phyloP scores from a whole-genome alignment of 352 stramenopile species.

The Pythium rishiriense region DNA sequence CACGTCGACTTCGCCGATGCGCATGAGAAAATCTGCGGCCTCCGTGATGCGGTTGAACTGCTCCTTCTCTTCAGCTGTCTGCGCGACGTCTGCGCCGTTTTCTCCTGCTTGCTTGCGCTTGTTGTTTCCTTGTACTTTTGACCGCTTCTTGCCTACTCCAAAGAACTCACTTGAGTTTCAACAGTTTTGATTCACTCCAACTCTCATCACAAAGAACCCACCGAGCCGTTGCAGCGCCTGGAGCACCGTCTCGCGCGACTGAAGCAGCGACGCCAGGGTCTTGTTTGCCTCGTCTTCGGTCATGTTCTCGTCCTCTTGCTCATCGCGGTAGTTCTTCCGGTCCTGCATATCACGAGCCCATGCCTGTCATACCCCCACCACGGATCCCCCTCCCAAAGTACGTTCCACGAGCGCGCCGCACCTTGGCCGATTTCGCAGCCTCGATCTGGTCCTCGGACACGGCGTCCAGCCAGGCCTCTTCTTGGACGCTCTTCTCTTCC shows the following conservation, averaged over 20 bases:
- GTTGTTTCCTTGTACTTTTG: constrained; percentile 41
- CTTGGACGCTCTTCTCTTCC: constrained; percentile 70
- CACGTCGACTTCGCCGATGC: constrained; percentile 72
- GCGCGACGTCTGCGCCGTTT: constrained; percentile 26
- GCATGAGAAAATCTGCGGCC: constrained; percentile 78
- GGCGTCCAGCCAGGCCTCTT: constrained; percentile 80
- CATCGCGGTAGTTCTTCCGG: constrained; percentile 53
- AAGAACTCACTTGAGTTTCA: too few species aligned
- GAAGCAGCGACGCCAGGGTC: constrained; percentile 55
- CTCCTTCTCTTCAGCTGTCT: constrained; percentile 70
- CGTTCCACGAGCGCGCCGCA: constrained; percentile 13
- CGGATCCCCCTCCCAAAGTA: too few species aligned
- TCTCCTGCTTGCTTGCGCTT: constrained; percentile 54
- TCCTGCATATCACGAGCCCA: constrained; percentile 31
- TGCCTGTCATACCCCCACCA: too few species aligned
- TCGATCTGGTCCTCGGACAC: constrained; percentile 77
- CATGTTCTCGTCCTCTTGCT: constrained; percentile 55
- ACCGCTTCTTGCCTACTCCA: constrained; percentile 47
- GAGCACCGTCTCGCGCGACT: constrained; percentile 73
- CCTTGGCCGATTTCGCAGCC: constrained; percentile 56
- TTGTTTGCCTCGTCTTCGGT: constrained; percentile 57
- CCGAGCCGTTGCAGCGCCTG: constrained; percentile 72
- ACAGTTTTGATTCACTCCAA: too few species aligned
- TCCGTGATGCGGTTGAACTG: constrained; percentile 84
- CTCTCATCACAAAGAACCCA: too few species aligned